These are phyloP conservation scores for Pseudogymnoascus sp. DNA, from an alignment of 2,329 filamentous ascomycete species.

Conservation along the genomic window DNA sequence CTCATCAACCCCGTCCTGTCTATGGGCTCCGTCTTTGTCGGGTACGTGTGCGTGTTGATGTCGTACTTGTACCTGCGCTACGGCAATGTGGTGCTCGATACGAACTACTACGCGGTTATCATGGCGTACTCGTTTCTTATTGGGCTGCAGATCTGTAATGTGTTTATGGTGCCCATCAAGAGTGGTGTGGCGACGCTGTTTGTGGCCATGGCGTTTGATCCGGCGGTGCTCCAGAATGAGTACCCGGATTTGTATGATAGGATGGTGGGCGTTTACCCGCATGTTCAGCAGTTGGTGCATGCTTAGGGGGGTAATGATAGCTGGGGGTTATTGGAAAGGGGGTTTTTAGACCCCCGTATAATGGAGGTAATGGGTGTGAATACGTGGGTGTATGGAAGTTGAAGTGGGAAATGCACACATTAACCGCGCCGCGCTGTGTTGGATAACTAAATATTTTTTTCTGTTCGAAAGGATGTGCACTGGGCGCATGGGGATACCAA, in stretches of 20 bases:
- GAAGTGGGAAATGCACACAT: too few relatives aligned
- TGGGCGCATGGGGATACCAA: neutral
- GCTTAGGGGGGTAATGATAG: neutral
- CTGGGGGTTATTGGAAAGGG: neutral
- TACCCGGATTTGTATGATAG: constrained; percentile 74
- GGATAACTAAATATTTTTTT: neutral
- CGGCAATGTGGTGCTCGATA: constrained; percentile 34
- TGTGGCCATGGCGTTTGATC: constrained; percentile 64
- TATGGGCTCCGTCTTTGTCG: constrained; percentile 76
- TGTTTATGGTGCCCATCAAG: constrained; percentile 80
- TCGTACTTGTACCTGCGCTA: constrained; percentile 81
- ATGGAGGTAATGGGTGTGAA: neutral
- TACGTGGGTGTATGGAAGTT: neutral
- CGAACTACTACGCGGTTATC: constrained; percentile 62
- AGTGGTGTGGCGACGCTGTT: constrained; percentile 92
- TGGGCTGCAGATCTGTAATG: constrained; percentile 78
- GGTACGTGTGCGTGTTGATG: constrained; percentile 70
- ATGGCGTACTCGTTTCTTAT: constrained; percentile 84
- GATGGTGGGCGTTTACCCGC: constrained; percentile 75
- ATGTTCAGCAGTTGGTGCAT: constrained; percentile 59
- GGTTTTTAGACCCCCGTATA: neutral
- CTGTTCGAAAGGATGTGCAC: neutral
- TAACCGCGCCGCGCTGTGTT: neutral
- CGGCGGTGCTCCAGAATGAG: constrained; percentile 66
- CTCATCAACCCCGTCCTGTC: constrained; percentile 46